These are phyloP conservation scores for Flagelloscypha sp. DNA, from an alignment of 768 basidiomycete species.

Conservation along the genomic window DNA sequence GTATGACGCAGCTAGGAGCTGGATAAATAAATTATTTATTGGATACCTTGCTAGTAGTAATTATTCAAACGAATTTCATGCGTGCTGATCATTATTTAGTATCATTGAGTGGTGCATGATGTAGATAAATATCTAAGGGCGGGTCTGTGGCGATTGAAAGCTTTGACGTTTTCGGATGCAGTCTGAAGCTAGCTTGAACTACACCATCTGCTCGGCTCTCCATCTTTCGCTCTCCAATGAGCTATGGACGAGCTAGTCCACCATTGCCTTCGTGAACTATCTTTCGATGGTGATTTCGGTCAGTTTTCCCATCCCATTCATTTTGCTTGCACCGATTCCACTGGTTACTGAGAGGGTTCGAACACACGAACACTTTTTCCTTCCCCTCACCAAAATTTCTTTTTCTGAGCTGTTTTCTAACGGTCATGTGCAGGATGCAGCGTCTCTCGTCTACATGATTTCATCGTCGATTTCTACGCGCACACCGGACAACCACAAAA, in stretches of 20 bases:
- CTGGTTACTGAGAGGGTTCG: slow-evolving; percentile 29
- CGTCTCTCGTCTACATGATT: slow-evolving; percentile 61
- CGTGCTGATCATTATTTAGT: too few relatives aligned
- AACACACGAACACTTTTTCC: slow-evolving; percentile 28
- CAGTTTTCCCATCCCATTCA: slow-evolving; percentile 24
- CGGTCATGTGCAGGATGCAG: slow-evolving; percentile 51
- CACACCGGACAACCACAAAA: slow-evolving; percentile 40
- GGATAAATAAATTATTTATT: too few relatives aligned
- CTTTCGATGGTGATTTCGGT: slow-evolving; percentile 90
- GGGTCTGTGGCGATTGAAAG: too few relatives aligned
- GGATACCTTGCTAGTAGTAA: too few relatives aligned
- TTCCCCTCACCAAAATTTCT: slow-evolving; percentile 10
- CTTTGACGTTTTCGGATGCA: too few relatives aligned
- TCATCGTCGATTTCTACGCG: slow-evolving; percentile 59
- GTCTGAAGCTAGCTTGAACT: too few relatives aligned
- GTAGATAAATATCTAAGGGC: too few relatives aligned
- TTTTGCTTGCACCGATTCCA: slow-evolving; percentile 19
- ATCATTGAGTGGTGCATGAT: too few relatives aligned
- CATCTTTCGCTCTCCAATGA: too few relatives aligned
- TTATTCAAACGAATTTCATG: too few relatives aligned
- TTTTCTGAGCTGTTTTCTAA: slow-evolving; percentile 8
- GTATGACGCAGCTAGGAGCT: too few relatives aligned
- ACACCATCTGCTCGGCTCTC: too few relatives aligned
- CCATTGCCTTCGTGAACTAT: slow-evolving; percentile 77
- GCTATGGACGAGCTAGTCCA: slow-evolving; percentile 85